Conservation (phyloP, 768 basidiomycete species). For the Sutorius australiensis region DNA sequence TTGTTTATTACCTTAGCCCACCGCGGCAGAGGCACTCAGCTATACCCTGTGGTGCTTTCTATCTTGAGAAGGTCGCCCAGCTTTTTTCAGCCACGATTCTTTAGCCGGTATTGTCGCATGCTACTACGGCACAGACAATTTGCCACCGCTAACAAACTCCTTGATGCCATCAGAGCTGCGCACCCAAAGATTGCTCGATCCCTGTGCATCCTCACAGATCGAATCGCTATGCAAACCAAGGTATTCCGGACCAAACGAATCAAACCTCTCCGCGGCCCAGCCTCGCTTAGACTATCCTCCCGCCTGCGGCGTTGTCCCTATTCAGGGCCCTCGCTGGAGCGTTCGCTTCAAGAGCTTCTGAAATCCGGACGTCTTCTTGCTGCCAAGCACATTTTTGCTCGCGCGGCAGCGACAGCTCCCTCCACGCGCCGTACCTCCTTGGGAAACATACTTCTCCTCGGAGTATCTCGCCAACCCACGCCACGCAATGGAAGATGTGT, state of each 20-base stretch:
- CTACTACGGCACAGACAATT: constrained; percentile 43
- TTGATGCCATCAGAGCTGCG: constrained; percentile 18
- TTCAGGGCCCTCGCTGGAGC: constrained; percentile 10
- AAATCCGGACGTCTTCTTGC: constrained; percentile 37
- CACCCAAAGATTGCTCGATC: constrained; percentile 14
- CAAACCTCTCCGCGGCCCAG: constrained; percentile 1
- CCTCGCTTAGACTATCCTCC: constrained; percentile 18
- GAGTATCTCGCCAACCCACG: constrained; percentile 30
- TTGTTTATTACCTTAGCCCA: constrained; percentile 39
- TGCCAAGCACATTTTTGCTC: constrained; percentile 42
- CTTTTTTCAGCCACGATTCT: constrained; percentile 40
- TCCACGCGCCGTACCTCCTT: constrained; percentile 37
- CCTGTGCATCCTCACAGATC: constrained; percentile 4
- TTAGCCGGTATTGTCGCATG: constrained; percentile 35
- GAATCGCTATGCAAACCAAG: constrained; percentile 6
- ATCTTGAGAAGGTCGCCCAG: constrained; percentile 33
- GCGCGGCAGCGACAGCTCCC: constrained; percentile 29
- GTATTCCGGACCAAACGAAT: constrained; percentile 5
- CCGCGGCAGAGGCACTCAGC: constrained; percentile 34
- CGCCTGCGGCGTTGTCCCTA: constrained; percentile 6
- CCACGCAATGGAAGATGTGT: constrained; percentile 44
- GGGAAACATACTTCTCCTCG: constrained; percentile 58
- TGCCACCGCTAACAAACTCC: constrained; percentile 31
- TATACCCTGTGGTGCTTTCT: constrained; percentile 39
- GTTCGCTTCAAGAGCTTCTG: constrained; percentile 22